These are phyloP conservation scores for Prunus salicina DNA, from an alignment of 306 rosid genomes.

Conservation along the genomic window DNA sequence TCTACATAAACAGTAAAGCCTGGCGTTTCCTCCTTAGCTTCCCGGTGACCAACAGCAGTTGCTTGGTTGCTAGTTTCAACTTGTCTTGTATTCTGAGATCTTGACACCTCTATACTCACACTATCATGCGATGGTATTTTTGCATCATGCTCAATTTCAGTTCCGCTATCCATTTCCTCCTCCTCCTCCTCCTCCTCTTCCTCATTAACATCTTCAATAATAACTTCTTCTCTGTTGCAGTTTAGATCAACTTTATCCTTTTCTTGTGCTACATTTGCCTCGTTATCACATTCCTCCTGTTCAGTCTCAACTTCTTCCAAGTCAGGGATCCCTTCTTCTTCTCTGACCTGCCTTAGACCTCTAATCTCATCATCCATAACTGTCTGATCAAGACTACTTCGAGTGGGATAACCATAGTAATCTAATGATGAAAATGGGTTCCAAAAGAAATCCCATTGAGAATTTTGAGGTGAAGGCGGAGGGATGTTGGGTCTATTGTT, in stretches of 20 bases:
- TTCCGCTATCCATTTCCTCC: conserved; percentile 30
- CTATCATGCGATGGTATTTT: conserved; percentile 27
- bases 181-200: conserved; percentile 54
- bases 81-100: conserved; percentile 52
- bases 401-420: conserved; percentile 66
- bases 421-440: conserved; percentile 85
- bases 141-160: conserved; percentile 30
- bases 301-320: conserved; percentile 73
- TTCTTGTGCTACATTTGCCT: conserved; percentile 44
- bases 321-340: conserved; percentile 93
- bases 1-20: conserved; percentile 78
- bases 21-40: conserved; percentile 63
- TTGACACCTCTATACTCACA: conserved; percentile 41
- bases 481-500: conserved; percentile 50
- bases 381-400: conserved; percentile 41
- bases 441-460: conserved; percentile 96
- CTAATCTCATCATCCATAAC: conserved; percentile 59
- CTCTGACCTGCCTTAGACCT: conserved; percentile 69
- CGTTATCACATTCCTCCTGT: conserved; percentile 39
- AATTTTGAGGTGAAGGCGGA: conserved; percentile 68
- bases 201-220: conserved; percentile 61
- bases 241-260: conserved; percentile 35
- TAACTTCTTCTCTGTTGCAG: conserved; percentile 49
- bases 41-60: conserved; percentile 37
- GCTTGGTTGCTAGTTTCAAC: conserved; percentile 45